phyloP scores from a whole-genome alignment of 805 yeast genomes.

The Ogataea philodendri region DNA sequence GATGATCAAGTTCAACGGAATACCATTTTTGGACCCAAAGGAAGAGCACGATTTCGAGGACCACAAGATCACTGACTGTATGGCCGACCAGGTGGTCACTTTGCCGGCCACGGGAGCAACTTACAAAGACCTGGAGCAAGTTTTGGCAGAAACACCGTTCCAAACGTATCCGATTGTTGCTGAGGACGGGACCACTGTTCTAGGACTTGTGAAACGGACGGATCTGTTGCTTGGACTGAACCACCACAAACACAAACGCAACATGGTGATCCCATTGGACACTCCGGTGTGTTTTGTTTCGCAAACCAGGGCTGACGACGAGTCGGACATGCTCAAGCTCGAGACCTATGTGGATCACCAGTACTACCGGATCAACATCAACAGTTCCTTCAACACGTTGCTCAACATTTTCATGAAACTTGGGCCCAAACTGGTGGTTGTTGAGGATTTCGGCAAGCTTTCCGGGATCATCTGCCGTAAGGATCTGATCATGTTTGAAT shows the following conservation, averaged over 20 bases:
- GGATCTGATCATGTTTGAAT: constrained; percentile 69
- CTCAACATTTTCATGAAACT: constrained; percentile 68
- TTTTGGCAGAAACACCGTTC: constrained; percentile 36
- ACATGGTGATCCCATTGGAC: constrained; percentile 6
- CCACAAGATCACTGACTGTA: constrained; percentile 52
- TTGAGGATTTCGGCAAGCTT: constrained; percentile 58
- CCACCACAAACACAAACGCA: constrained; percentile 19
- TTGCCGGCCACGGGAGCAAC: constrained; percentile 40
- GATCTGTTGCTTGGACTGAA: constrained; percentile 37
- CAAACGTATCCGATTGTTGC: constrained; percentile 55
- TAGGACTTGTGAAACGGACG: constrained; percentile 45
- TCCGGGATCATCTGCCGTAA: constrained; percentile 83
- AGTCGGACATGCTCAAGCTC: constrained; percentile 23
- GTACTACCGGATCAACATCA: constrained; percentile 58
- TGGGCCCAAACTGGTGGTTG: constrained; percentile 75
- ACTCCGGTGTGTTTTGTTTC: constrained; percentile 15
- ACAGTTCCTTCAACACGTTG: constrained; percentile 57
- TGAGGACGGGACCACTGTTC: constrained; percentile 35
- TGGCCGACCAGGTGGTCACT: constrained; percentile 47
- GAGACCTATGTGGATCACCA: constrained; percentile 45
- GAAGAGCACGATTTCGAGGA: constrained; percentile 61
- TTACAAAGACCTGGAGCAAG: constrained; percentile 33
- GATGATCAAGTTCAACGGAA: constrained; percentile 84
- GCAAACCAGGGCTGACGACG: constrained; percentile 6
- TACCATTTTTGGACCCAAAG: constrained; percentile 74